A percentile compares a stretch with the other conserved stretches of the same genome.
These are phyloP conservation scores for Xylaria sp. DNA, from an alignment of 2,329 filamentous ascomycete species.

Conservation along the genomic window DNA sequence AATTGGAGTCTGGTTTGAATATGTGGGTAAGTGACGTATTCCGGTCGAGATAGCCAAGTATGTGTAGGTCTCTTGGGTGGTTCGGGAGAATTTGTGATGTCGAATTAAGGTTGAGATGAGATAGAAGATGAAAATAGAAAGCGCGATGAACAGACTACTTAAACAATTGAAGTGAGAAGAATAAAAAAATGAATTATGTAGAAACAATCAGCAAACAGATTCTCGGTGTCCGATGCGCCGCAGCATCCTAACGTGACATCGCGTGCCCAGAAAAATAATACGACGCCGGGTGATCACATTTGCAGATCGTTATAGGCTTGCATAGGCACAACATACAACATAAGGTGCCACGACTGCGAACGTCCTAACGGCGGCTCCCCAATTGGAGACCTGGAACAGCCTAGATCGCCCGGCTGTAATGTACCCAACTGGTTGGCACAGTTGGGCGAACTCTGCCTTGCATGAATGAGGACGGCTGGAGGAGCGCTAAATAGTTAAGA, in stretches of 20 bases:
- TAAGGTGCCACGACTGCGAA: constrained; percentile 8
- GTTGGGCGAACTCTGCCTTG: not conserved
- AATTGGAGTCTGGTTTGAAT: not conserved
- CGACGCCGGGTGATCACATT: constrained; percentile 26
- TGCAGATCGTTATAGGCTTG: constrained; percentile 23
- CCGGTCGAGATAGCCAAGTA: not conserved
- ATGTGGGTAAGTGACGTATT: not conserved
- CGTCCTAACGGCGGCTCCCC: constrained; percentile 12
- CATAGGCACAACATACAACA: not conserved
- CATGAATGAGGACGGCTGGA: not conserved
- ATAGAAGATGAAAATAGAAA: not conserved
- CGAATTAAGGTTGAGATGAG: not conserved
- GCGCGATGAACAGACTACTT: not conserved
- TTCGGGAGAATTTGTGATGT: not conserved
- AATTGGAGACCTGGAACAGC: constrained; percentile 18
- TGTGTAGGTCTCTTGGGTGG: no score
- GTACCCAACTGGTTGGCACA: constrained; percentile 17
- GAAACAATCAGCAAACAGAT: not conserved
- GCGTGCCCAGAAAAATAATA: constrained; percentile 25
- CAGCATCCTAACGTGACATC: constrained; percentile 26
- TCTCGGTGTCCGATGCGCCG: constrained; percentile 29
- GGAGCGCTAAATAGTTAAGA: not conserved
- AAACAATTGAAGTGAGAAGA: not conserved
- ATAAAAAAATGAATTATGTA: not conserved
- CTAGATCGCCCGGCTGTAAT: constrained; percentile 25